Evolutionary conservation across 1,284 basidiomycete species (phyloP), one percentile per base, ranked within the genome.

Genomic region (Malassezia nana): DNA sequence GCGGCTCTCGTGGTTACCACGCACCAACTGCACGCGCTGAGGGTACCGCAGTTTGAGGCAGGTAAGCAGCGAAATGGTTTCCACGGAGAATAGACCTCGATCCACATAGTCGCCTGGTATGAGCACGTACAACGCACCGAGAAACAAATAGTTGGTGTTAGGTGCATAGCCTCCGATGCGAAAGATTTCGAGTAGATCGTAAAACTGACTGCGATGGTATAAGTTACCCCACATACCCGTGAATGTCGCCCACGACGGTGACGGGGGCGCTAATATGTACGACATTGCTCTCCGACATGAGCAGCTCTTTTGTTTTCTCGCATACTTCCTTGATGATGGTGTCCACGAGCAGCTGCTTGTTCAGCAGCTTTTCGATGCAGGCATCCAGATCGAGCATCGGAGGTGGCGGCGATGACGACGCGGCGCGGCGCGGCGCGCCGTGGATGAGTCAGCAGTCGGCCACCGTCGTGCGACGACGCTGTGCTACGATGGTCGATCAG

Each of bases 231-330:
- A 55, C 58, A 13, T 45, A 91, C 89, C 90, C 92, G 76, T 99
- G 92, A 51, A 99, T 98, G 75, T 99, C 94, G 50, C 94, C 94
- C 26, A 98, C 92, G 26, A 99, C 94, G 1, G 94, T 98, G 40
- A 99, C 90, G n/a, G 94, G 94, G 1, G 91, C 87, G 59, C 84
- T 85, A 65, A 99, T 87, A 72, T 98, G 94, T 12, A 98, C 90
- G 55, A 99, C 94, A 72, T 99, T 99, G 61, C 87, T 89, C 78
- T 99, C 94, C 62, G 89, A 80, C 94, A 98, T 98, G 56, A 99
- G 82, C 1, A 99, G 87, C 63, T 74, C 72, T 43, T 73, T 73
- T 7, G 69, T 70, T 57, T 72, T 73, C 57, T 72, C 68, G 63
- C 71, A 74, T 40, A 74, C 72, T 52, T 74, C 71, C 41, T 66